Evolutionary conservation across 2,329 filamentous ascomycete genomes (phyloP), one percentile per base, ranked within the genome.

Genomic region (Alternaria sp.): DNA sequence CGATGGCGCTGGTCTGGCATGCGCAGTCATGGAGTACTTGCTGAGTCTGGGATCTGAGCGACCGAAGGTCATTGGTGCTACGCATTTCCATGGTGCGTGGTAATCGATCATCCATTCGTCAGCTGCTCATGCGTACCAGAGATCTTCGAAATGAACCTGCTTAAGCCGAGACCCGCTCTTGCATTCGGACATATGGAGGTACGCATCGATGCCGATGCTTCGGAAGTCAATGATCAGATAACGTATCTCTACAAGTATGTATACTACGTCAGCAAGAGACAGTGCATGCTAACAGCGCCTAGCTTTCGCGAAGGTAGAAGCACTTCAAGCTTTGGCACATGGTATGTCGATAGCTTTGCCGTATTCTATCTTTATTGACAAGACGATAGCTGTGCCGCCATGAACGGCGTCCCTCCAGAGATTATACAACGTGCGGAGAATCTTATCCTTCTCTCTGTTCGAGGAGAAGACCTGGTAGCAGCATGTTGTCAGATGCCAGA

Each of bases 291-390:
- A 21, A 77, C 32, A 11, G 11, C 44, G 12, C 1, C 0, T 45
- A 86, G 84, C 67, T 84, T 88, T 65, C 79, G 81, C 40, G 68
- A 83, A 3, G 94, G 94, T 0, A 86, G 90, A 59, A 95, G 90
- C 70, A 88, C 84, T 8, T 91, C 91, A 13, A 97, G 93, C 74
- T 96, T 97, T 73, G 96, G 96, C 1, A 92, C 90, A 26, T 86
- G 87, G 79, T 87, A 77, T 60, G 78, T 66, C 6, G 17, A 10
- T 17, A 1, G 3, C 30, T 7, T 11, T 1, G 2, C 1, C 10
- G 2, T 28, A 1, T 3, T 9, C 10, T 11, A 1, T 11, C 9
- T 30, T 13, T 1, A 17, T 57, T 69, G 40, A 70, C 46, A 32
- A 2, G 36, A 8, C 9, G 26, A 50, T 63, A 87, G 85, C 57